Percentiles rank a stretch among this genome's conserved stretches.
phyloP scores from a whole-genome alignment of 163 green algal genomes.

The Coccomyxa subellipsoidea region DNA sequence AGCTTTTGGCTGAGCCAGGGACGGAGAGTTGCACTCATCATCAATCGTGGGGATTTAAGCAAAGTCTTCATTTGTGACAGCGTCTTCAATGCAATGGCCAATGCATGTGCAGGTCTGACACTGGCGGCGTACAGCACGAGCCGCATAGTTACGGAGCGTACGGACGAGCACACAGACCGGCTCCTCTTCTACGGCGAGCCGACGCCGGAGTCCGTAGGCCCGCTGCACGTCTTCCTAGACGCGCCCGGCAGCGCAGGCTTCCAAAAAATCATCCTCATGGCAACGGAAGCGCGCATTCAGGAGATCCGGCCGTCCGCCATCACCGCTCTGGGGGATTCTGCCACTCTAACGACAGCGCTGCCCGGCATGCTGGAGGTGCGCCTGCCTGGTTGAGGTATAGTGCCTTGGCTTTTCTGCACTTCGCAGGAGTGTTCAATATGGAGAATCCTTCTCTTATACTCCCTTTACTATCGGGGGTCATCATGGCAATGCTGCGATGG shows the following conservation, averaged over 20 bases:
- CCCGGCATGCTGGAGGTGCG: constrained; percentile 75
- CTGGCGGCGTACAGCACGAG: constrained; percentile 64
- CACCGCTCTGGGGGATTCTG: constrained; percentile 36
- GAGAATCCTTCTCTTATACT: no score
- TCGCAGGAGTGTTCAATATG: no score
- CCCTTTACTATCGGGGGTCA: no score
- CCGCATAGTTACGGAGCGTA: constrained; percentile 52
- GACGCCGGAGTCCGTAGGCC: constrained; percentile 57
- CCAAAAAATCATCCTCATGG: constrained; percentile 74
- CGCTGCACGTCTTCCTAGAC: neutral
- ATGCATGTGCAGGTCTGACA: constrained; percentile 54
- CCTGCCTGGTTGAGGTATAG: no score
- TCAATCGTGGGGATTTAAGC: no score
- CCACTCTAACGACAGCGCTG: constrained; percentile 64
- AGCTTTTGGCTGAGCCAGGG: no score
- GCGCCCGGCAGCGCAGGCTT: constrained; percentile 33
- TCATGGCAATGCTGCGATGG: no score
- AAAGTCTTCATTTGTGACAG: no score
- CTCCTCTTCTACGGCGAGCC: constrained; percentile 78
- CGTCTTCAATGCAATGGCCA: no score
- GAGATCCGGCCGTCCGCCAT: constrained; percentile 44
- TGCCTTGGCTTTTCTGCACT: no score
- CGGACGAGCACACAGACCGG: constrained; percentile 62
- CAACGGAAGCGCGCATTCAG: constrained; percentile 35
- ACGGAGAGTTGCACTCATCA: no score